Evolutionary conservation across 768 basidiomycete genomes (phyloP).

Genomic region (Rhizopogon vesiculosus): DNA sequence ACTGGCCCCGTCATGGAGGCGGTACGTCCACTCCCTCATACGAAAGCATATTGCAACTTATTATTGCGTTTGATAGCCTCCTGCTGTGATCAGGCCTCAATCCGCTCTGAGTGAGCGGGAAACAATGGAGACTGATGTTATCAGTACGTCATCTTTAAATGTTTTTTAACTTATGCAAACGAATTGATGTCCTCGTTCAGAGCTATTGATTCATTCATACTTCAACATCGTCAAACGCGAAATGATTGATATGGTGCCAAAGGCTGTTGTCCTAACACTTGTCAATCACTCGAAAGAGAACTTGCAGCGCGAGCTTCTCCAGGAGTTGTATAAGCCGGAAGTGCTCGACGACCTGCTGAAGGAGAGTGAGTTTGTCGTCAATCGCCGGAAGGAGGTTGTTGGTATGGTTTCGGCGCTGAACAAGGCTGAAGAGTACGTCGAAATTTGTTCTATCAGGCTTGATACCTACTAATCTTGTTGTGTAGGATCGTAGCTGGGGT

Average conservation of each 20-base stretch:
- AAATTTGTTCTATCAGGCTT: constrained; percentile 1
- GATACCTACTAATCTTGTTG: constrained; percentile 9
- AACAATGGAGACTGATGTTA: constrained; percentile 98
- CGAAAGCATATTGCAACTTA: background rate
- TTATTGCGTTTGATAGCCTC: constrained; percentile 48
- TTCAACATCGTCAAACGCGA: constrained; percentile 99
- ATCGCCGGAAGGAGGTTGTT: constrained; percentile 89
- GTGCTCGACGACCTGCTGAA: constrained; percentile 93
- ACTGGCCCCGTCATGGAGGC: constrained; percentile 56
- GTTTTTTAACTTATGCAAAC: background rate
- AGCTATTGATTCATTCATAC: constrained; percentile 94
- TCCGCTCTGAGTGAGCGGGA: constrained; percentile 90
- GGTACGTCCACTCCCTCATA: constrained; percentile 25
- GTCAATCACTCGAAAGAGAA: constrained; percentile 93
- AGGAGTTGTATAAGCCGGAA: constrained; percentile 96
- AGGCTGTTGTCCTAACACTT: constrained; percentile 87
- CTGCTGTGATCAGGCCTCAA: constrained; percentile 83
- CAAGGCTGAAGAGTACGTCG: constrained; percentile 83
- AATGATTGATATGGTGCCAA: constrained; percentile 99
- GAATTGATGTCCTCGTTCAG: constrained; percentile 33
- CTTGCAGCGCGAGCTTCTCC: constrained; percentile 88
- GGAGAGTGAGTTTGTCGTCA: constrained; percentile 88
- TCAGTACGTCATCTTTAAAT: constrained; percentile 64
- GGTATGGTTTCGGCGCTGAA: constrained; percentile 92
- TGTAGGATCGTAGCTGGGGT: constrained; percentile 63